Percentiles rank a stretch among this genome's conserved stretches.
Conservation (phyloP, 2,329 filamentous ascomycete species). For the Phoma sp. region DNA sequence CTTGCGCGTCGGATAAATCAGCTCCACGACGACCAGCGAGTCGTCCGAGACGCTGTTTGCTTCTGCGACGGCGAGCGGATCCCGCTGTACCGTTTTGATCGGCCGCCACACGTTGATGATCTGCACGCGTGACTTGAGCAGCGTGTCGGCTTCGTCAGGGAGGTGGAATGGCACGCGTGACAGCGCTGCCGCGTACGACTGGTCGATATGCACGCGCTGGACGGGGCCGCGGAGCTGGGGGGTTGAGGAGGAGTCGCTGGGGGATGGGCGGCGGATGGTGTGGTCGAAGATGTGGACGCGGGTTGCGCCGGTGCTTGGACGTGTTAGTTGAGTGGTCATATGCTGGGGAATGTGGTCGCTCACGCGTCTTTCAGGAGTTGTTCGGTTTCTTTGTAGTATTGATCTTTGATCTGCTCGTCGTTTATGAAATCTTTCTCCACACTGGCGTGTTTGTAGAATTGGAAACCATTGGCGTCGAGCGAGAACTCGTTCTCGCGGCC, state of each 20-base stretch:
- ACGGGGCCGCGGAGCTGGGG: slow-evolving; percentile 53
- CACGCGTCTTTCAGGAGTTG: slow-evolving; percentile 48
- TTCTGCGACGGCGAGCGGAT: slow-evolving; percentile 43
- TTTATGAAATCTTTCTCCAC: slow-evolving; percentile 46
- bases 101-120: slow-evolving; percentile 49
- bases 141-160: slow-evolving; percentile 38
- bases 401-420: slow-evolving; percentile 43
- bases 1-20: slow-evolving; percentile 41
- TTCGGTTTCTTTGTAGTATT: slow-evolving; percentile 46
- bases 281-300: slow-evolving; percentile 68
- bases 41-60: slow-evolving; percentile 38
- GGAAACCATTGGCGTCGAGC: slow-evolving; percentile 51
- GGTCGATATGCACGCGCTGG: slow-evolving; percentile 64
- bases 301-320: slow-evolving; percentile 60
- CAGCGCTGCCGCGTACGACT: slow-evolving; percentile 53
- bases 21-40: slow-evolving; percentile 31
- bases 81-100: slow-evolving; percentile 40
- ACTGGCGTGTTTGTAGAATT: slow-evolving; percentile 39
- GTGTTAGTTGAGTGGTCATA: background rate
- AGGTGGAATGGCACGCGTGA: slow-evolving; percentile 40
- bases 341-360: background rate
- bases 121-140: slow-evolving; percentile 38
- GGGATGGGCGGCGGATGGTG: slow-evolving; percentile 60
- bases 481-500: slow-evolving; percentile 53
- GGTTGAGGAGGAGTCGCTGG: slow-evolving; percentile 27